phyloP scores from a whole-genome alignment of 257 asterid species.

The Fraxinus quadrangulata region DNA sequence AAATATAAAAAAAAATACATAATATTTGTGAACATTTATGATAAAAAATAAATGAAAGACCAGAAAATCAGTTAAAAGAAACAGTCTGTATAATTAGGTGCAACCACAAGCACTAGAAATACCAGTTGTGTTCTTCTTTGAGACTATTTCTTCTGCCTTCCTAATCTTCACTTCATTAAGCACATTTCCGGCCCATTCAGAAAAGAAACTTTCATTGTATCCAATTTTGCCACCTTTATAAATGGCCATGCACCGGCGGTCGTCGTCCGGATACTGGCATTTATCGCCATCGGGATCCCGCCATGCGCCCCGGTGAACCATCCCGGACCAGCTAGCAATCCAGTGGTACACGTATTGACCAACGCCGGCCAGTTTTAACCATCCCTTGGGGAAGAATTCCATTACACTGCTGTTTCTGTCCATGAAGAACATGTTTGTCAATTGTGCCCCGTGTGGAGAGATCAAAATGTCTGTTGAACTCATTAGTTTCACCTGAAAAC shows the following conservation, averaged over 20 bases:
- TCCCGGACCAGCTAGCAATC: slow-evolving; percentile 77
- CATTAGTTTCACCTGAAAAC: slow-evolving; percentile 59
- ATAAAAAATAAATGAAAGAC: background rate
- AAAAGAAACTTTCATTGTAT: slow-evolving; percentile 48
- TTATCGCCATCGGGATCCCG: slow-evolving; percentile 55
- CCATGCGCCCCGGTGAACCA: slow-evolving; percentile 78
- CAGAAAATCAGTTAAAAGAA: background rate
- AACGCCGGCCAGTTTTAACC: slow-evolving; percentile 68
- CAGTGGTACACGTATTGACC: slow-evolving; percentile 73
- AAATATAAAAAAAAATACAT: background rate
- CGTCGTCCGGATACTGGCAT: slow-evolving; percentile 55
- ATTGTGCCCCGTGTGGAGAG: slow-evolving; percentile 83
- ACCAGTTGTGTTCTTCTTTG: slow-evolving; percentile 18
- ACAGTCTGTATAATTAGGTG: slow-evolving; percentile 7
- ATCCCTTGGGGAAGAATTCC: slow-evolving; percentile 76
- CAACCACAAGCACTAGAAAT: slow-evolving; percentile 40
- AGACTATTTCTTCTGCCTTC: slow-evolving; percentile 28
- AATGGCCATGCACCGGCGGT: slow-evolving; percentile 63
- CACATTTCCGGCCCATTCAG: slow-evolving; percentile 56
- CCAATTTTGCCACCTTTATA: slow-evolving; percentile 63
- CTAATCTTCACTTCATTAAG: slow-evolving; percentile 38
- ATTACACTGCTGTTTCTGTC: slow-evolving; percentile 68
- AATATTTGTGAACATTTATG: too few species aligned
- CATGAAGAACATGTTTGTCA: slow-evolving; percentile 73
- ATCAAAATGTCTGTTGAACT: slow-evolving; percentile 58